Evolutionary conservation across 345 rosid genomes (phyloP), one percentile per base, ranked within the genome.

Genomic region (Orychophragmus violaceus): DNA sequence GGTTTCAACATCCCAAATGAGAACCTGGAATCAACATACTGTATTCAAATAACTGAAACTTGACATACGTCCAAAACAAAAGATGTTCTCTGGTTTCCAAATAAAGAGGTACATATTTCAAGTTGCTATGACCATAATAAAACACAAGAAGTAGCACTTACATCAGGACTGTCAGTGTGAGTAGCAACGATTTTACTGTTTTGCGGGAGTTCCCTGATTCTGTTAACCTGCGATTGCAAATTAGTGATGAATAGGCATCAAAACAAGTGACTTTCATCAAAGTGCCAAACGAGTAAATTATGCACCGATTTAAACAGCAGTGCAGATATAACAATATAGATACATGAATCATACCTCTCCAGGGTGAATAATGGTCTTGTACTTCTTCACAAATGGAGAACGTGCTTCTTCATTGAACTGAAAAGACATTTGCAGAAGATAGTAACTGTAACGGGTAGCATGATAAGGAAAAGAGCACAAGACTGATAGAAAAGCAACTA

Each of bases 321-420:
- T 28, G 67, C 61, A 60, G 18, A 21, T 61, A 46, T 29, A 60
- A 41, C 19, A 41, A 14, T 41, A 21, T 41, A 3, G 42, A 41
- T 14, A 41, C 21, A 41, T 5, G 46, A 41, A 41, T 23, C 78
- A 71, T 71, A 95, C 99, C 97, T 95, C 98, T 66, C 99, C 98
- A 66, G 99, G 99, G 81, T 91, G 99, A 77, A 95, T 85, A 76
- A 95, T 89, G 60, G 98, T 95, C 84, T 95, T 95, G 86, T 78
- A 85, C 87, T 95, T 95, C 87, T 86, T 91, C 64, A 95, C 96
- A 80, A 95, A 95, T 16, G 99, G 97, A 28, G 99, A 95, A 23
- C 99, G 87, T 36, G 99, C 95, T 77, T 91, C 97, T 78, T 95
- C 99, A 74, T 95, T 95, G 81, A 91, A 95, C 99, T 95, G 85